These are phyloP conservation scores for Waltergamsia citrina DNA, from an alignment of 2,329 filamentous ascomycete species.

Conservation along the genomic window DNA sequence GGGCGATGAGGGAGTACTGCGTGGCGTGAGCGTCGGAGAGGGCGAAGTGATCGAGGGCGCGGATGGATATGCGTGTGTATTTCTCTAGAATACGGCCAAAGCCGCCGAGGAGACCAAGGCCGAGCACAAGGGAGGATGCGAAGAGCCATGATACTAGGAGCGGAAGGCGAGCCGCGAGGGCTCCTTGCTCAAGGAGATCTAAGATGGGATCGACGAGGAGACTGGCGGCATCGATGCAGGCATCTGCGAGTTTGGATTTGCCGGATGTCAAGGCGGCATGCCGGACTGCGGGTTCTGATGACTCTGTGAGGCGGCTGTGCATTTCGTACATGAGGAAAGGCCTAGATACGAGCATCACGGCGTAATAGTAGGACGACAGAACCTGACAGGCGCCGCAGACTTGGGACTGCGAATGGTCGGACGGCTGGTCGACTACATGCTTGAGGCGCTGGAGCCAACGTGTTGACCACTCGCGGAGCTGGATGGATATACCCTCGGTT, in stretches of 20 bases:
- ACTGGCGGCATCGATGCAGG: constrained; percentile 44
- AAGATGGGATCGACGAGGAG: constrained; percentile 41
- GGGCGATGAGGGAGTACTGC: constrained; percentile 44
- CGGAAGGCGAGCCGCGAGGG: constrained; percentile 35
- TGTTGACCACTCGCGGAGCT: constrained; percentile 40
- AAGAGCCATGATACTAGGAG: constrained; percentile 47
- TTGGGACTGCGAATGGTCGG: constrained; percentile 15
- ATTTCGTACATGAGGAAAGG: constrained; percentile 49
- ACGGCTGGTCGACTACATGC: constrained; percentile 18
- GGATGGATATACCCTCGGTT: constrained; percentile 42
- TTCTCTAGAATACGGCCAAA: constrained; percentile 44
- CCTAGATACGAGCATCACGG: constrained; percentile 45
- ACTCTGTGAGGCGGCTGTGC: constrained; percentile 31
- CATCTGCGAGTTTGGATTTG: constrained; percentile 41
- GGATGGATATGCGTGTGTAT: constrained; percentile 35
- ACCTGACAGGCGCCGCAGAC: constrained; percentile 40
- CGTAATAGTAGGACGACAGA: constrained; percentile 44
- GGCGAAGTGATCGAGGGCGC: constrained; percentile 38
- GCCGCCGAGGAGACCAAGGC: constrained; percentile 38
- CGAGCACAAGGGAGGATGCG: constrained; percentile 40
- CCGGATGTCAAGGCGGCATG: constrained; percentile 22
- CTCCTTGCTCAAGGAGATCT: constrained; percentile 29
- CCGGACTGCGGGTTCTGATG: constrained; percentile 10
- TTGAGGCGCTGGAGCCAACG: constrained; percentile 37
- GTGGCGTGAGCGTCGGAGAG: constrained; percentile 37